Base-by-base conservation (phyloP, 2,329 filamentous ascomycete species). In the Dactylellina parvicollis region DNA sequence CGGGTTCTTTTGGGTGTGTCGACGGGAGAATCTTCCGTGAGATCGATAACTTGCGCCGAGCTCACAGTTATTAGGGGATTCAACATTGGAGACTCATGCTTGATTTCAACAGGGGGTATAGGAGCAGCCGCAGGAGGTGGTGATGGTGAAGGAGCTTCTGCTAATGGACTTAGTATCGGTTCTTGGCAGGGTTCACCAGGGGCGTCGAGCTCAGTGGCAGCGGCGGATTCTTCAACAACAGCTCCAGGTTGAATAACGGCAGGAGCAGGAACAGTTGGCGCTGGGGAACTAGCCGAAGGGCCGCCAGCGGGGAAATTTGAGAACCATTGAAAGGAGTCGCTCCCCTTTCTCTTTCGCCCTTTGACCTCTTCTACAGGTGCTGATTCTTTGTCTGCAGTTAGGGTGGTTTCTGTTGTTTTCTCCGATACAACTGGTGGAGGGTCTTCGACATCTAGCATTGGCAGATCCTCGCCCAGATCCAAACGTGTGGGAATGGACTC, bases 11-110 rank as follows among this genome's bases (percentile, higher is more conserved):
- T 10, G 16, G 26, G 46, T 4, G 2, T 32, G 14, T 20, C 14
- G 5, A 20, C 5, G 0, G 71, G 66, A 5, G 67, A 22, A 42
- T 76, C 75, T 4, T 75, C 67, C 1, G 75, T 76, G 20, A 76
- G 75, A 16, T 76, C 75, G 49, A 76, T 76, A 16, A 76, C 44
- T 14, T 59, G 34, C 2, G 60, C 60, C 4, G 54, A 3, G 24
- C 14, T 47, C 49, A 42, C 14, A 20, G 16, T 26, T 36, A 38
- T 55, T 3, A 61, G 30, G 14, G 30, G 32, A 16, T n/a, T 8
- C 30, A 10, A 28, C 9, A 24, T 3, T 3, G 24, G 8, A 32
- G 2, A 20, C 12, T 52, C 47, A 9, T 32, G 10, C 24, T 52
- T 52, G 7, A 52, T 52, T 10, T 36, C 7, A 20, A 28, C 24